These are phyloP conservation scores for Oidiodendron maius DNA, from an alignment of 495 filamentous ascomycete genomes.

Conservation along the genomic window DNA sequence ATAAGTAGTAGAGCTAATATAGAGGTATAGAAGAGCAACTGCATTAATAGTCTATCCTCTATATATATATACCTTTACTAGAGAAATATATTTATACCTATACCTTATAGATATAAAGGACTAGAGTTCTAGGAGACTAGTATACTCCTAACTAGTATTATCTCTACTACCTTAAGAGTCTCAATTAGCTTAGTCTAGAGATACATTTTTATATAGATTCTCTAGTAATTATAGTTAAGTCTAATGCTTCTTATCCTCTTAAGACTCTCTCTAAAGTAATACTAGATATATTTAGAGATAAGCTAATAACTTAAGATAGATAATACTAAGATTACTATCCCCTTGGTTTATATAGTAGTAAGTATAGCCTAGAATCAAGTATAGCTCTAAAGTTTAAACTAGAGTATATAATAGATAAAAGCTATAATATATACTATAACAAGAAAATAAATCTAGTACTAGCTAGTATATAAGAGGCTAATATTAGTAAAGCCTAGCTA, in stretches of 20 bases:
- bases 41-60: constrained; percentile 65
- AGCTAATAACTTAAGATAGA: neutral
- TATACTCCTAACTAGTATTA: constrained; percentile 8
- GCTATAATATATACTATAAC: constrained; percentile 55
- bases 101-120: constrained; percentile 51
- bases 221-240: constrained; percentile 8
- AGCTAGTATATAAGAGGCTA: constrained; percentile 42
- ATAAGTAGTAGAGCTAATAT: constrained; percentile 59
- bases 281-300: constrained; percentile 3
- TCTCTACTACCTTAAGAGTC: constrained; percentile 11
- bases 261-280: constrained; percentile 4
- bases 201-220: constrained; percentile 5
- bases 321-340: constrained; percentile 2
- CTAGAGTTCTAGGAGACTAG: constrained; percentile 29
- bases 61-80: constrained; percentile 55
- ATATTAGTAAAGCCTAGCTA: constrained; percentile 65
- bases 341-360: constrained; percentile 66
- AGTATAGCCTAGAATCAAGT: constrained; percentile 56
- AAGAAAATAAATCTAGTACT: constrained; percentile 68
- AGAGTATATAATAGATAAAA: constrained; percentile 64
- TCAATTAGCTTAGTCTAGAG: constrained; percentile 6
- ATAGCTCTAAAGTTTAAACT: constrained; percentile 60
- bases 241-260: constrained; percentile 1
- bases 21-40: constrained; percentile 59
- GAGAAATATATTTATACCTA: constrained; percentile 48